Conservation (phyloP, 176 grass and related monocot genomes). For the Avena sativa region DNA sequence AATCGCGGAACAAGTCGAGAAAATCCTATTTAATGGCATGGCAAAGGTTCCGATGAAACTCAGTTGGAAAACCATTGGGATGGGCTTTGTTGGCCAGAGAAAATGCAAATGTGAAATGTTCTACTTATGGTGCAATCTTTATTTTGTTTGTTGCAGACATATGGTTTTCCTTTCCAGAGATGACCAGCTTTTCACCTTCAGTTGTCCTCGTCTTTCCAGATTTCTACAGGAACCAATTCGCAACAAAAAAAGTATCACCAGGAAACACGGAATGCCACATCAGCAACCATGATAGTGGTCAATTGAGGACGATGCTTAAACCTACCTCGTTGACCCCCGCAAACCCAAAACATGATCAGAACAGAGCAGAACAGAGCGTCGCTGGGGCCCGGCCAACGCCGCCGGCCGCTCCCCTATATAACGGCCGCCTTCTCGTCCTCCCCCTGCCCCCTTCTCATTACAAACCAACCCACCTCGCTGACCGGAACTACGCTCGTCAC, state of each 20-base stretch:
- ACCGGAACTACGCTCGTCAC: neutral
- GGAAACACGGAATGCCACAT: conserved; percentile 22
- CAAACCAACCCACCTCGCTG: conserved; percentile 15
- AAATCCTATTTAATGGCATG: no score
- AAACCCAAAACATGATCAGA: conserved; percentile 25
- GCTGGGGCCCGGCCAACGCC: conserved; percentile 37
- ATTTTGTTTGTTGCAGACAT: neutral
- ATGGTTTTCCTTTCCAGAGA: no score
- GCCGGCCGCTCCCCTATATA: conserved; percentile 56
- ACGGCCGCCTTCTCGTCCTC: conserved; percentile 27
- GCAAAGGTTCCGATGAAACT: no score
- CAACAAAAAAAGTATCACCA: neutral
- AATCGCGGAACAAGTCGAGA: no score
- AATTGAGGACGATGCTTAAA: neutral
- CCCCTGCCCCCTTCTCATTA: conserved; percentile 27
- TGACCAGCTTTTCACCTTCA: neutral
- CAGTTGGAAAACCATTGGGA: no score
- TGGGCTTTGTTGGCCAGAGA: no score
- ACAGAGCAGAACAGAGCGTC: neutral
- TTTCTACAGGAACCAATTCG: neutral
- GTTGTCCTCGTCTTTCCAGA: neutral
- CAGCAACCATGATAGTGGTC: neutral
- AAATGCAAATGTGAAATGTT: no score
- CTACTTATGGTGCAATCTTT: no score
- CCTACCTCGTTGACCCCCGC: conserved; percentile 55